Evolutionary conservation across 208 protist species (phyloP).

Genomic region (Crithidia mellificae): DNA sequence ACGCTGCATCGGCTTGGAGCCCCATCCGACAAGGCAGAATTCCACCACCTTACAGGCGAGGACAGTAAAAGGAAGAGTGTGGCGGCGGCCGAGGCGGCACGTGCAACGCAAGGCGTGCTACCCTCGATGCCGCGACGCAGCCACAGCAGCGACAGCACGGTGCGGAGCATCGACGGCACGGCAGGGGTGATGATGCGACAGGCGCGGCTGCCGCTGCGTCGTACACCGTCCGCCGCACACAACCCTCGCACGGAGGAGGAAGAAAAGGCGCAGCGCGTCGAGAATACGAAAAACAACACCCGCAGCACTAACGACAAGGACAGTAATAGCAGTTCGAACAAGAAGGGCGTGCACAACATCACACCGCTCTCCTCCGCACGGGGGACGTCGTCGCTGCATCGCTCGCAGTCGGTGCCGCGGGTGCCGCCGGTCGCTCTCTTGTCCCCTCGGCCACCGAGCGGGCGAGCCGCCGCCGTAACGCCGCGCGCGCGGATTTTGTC

Average conservation of each 20-base stretch:
- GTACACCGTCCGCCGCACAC: neutral
- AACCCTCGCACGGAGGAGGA: neutral
- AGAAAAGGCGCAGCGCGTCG: neutral
- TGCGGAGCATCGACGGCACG: too few species aligned
- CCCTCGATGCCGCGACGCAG: neutral
- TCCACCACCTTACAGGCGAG: neutral
- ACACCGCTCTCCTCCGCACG: neutral
- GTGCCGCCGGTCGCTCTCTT: slow-evolving; percentile 1
- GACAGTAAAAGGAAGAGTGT: too few species aligned
- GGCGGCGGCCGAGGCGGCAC: too few species aligned
- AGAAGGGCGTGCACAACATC: too few species aligned
- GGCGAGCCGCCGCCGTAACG: neutral
- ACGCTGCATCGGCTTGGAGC: neutral
- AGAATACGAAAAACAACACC: too few species aligned
- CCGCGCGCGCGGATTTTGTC: slow-evolving; percentile 9
- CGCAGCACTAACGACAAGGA: too few species aligned
- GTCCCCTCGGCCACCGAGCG: slow-evolving; percentile 13
- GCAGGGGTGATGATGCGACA: neutral
- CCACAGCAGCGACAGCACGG: neutral
- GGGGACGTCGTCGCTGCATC: slow-evolving; percentile 8
- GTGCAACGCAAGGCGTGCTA: slow-evolving; percentile 3
- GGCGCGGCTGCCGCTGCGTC: slow-evolving; percentile 4
- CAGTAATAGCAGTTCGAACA: neutral
- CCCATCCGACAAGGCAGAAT: neutral
- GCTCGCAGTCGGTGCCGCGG: slow-evolving; percentile 10